Evolutionary conservation across 129 eudicot species (phyloP), one percentile per base, ranked within the genome.

Genomic region (Flaveria robusta): DNA sequence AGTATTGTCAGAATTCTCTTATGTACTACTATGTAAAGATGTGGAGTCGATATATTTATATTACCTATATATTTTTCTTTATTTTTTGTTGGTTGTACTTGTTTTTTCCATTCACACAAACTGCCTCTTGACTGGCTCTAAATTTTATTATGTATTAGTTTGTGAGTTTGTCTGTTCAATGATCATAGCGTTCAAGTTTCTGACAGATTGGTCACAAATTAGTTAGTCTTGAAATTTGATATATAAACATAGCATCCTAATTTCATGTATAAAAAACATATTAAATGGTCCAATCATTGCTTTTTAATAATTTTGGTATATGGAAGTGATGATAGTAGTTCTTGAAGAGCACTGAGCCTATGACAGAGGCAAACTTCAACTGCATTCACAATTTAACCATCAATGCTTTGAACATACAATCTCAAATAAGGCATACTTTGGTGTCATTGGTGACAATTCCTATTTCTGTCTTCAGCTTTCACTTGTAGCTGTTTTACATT

Each of bases 1-100:
- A 50, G 47, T 70, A 69, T 75, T 83, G 66, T 63, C 46, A 8
- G 20, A 54, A 55, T 29, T 29, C 55, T 75, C 47, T 24, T n/a
- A 15, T 50, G 34, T 34, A 34, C 50, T 55, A 24, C 58, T 63
- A 37, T 43, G 45, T 71, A 66, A 37, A 47, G 71, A 55, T 54
- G 72, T 45, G 55, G 45, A 19, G 37, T 55, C 15, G 14, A 11
- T 19, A 4, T 60, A n/a, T 19, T 19, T 74, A 22, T 55, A 20
- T 26, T 20, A 10, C 24, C 7, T 46, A 13, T 26, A 62, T 26
- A 26, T 15, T 3, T n/a, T 24, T 74, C 2, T 41, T 11, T 52
- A 18, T 10, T 47, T 37, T 41, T 8, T 76, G 4, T 50, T 72
- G 31, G 46, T 34, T 64, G 68, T 72, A 41, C 18, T 26, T 27